phyloP scores from a whole-genome alignment of 2,329 filamentous ascomycete genomes.

The Pseudogymnoascus sp. region DNA sequence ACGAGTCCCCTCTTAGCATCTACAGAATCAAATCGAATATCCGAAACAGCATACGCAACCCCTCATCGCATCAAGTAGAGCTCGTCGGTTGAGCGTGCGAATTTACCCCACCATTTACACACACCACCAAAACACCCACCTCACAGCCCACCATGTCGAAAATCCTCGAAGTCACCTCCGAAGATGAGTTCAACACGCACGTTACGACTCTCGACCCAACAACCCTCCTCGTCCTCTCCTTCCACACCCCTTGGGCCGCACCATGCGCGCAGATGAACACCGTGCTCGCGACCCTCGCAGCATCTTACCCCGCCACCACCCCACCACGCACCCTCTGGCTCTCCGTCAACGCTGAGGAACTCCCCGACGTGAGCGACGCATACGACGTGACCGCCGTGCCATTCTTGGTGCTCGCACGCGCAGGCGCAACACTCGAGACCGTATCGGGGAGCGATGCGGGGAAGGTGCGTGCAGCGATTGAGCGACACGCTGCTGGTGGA shows the following conservation, averaged over 20 bases:
- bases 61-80: not conserved
- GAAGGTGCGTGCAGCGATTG: conserved; percentile 78
- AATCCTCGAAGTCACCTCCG: conserved; percentile 68
- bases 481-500: conserved; percentile 55
- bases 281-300: conserved; percentile 77
- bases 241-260: conserved; percentile 94
- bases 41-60: not conserved
- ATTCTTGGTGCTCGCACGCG: conserved; percentile 76
- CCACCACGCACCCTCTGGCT: conserved; percentile 72
- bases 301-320: conserved; percentile 68
- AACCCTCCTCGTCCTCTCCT: conserved; percentile 78
- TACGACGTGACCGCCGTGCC: conserved; percentile 95
- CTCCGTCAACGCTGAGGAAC: conserved; percentile 87
- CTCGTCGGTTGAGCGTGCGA: not conserved
- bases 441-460: conserved; percentile 85
- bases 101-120: conserved; percentile 6
- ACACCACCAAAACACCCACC: not conserved
- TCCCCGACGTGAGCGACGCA: conserved; percentile 81
- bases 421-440: conserved; percentile 69
- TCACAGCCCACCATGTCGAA: conserved; percentile 54
- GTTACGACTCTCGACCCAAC: conserved; percentile 58
- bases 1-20: not conserved
- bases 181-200: conserved; percentile 65
- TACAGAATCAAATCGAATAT: not conserved
- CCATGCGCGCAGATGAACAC: conserved; percentile 92